phyloP scores from a whole-genome alignment of 164 flowering plant genomes.

The Vitis riparia region DNA sequence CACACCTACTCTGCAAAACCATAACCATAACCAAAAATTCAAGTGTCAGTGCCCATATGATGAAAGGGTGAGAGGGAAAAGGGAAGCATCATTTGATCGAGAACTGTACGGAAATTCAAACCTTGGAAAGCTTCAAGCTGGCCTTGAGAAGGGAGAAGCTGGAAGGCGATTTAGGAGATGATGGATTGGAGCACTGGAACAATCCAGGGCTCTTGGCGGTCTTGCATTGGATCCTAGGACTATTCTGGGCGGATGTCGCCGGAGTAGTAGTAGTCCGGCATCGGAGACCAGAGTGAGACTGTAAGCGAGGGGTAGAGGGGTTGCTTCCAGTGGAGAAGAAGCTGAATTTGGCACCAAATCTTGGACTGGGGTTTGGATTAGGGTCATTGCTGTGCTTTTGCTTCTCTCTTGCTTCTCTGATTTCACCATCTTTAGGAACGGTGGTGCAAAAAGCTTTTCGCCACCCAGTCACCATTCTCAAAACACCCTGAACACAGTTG shows the following conservation, averaged over 20 bases:
- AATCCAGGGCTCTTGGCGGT: constrained; percentile 40
- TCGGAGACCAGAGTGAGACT: constrained; percentile 32
- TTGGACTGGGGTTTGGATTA: background rate
- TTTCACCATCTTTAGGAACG: constrained; percentile 26
- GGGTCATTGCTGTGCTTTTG: constrained; percentile 6
- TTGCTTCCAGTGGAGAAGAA: constrained; percentile 11
- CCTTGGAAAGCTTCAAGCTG: constrained; percentile 56
- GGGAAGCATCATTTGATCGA: background rate
- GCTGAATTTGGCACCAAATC: constrained; percentile 14
- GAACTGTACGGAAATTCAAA: constrained; percentile 23
- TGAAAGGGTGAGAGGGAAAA: background rate
- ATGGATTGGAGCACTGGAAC: constrained; percentile 48
- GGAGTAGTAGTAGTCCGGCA: constrained; percentile 36
- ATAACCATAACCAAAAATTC: background rate
- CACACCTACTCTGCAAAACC: constrained; percentile 66
- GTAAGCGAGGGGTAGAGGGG: constrained; percentile 7
- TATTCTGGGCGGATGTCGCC: constrained; percentile 23
- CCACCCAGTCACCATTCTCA: constrained; percentile 44
- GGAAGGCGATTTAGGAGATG: constrained; percentile 80
- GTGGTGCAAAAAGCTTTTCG: constrained; percentile 49
- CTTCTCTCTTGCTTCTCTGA: constrained; percentile 5
- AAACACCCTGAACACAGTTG: background rate
- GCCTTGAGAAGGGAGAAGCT: constrained; percentile 69
- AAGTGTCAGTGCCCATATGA: background rate
- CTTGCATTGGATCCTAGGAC: constrained; percentile 63